Evolutionary conservation across 371 early-diverging fungal genomes (phyloP).

Genomic region (Funneliformis caledonium): DNA sequence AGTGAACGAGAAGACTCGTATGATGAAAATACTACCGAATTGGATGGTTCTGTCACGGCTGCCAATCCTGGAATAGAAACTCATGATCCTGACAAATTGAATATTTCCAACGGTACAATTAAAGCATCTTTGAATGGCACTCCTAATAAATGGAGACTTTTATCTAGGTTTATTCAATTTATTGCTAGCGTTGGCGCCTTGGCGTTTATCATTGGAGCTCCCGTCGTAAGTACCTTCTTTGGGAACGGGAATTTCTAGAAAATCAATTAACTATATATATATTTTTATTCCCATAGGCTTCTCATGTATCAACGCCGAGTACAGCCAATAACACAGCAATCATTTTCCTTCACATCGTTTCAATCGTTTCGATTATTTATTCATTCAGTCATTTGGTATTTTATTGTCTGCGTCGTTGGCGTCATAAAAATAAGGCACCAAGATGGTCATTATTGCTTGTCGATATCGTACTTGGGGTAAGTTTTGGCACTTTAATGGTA

Average conservation of each 20-base stretch:
- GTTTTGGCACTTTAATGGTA: slow-evolving; percentile 10
- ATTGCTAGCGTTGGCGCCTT: slow-evolving; percentile 29
- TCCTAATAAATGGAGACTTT: slow-evolving; percentile 22
- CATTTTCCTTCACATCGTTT: slow-evolving; percentile 19
- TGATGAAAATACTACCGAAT: not conserved
- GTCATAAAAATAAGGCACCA: not conserved
- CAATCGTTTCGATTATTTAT: not conserved
- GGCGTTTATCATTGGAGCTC: slow-evolving; percentile 8
- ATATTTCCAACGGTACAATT: not conserved
- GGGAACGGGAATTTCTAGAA: not conserved
- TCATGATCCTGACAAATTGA: slow-evolving; percentile 10
- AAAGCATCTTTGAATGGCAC: not conserved
- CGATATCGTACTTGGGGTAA: slow-evolving; percentile 3
- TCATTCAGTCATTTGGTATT: not conserved
- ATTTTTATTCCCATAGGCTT: not conserved
- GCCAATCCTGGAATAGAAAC: slow-evolving; percentile 25
- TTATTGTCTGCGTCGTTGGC: slow-evolving; percentile 29
- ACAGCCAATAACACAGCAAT: not conserved
- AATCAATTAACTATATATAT: not conserved
- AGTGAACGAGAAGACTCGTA: not conserved
- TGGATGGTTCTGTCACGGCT: too few relatives aligned
- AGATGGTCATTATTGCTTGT: slow-evolving; percentile 12
- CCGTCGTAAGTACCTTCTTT: slow-evolving; percentile 4
- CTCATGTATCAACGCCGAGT: not conserved
- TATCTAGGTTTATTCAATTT: slow-evolving; percentile 32